Base-by-base conservation (phyloP, 768 basidiomycete species). In the Tricholoma terreum region DNA sequence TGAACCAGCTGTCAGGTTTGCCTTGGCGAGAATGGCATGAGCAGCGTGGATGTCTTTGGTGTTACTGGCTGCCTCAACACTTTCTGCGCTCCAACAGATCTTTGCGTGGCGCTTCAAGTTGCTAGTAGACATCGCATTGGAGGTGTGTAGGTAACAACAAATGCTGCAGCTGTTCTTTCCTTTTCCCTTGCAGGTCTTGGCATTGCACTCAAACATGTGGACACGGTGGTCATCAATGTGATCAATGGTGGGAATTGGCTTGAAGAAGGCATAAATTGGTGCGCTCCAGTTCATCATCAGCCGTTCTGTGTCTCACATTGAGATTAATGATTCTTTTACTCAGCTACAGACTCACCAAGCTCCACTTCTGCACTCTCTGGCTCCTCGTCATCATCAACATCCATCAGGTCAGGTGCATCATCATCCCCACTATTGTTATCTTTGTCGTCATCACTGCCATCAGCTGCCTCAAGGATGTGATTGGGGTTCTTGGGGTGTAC, bases 61-160 rank as follows among this genome's bases (percentile, higher is more conserved):
- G 22, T 33, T 45, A 42, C 58, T 56, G 30, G 66, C 67, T 2
- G 57, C 61, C 4, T 65, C 54, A 10, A 71, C 36, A 3, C 58
- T 63, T 11, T 70, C 69, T 2, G 59, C 30, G 6, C 73, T 69
- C 68, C 67, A 72, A 63, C 75, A 75, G 0, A 42, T 38, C 9
- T 57, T 58, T 0, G 61, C 67, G 58, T 75, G 69, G 35, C 62
- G 62, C 14, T 55, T 50, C 34, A 71, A 57, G 60, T 75, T 75
- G 10, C 67, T 57, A 0, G 72, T 76, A 2, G 66, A 70, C 10
- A 50, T 49, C 0, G 55, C 40, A 54, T 73, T 69, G 6, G 31
- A 59, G 6, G 50, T 69, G 50, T 73, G 65, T 11, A 70, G 61
- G 51, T 66, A 73, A 4, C 63, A 50, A 1, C 57, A 58, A 3